Evolutionary conservation across 768 basidiomycete genomes (phyloP), one percentile per base, ranked within the genome.

Genomic region (Psilocybe sp.): DNA sequence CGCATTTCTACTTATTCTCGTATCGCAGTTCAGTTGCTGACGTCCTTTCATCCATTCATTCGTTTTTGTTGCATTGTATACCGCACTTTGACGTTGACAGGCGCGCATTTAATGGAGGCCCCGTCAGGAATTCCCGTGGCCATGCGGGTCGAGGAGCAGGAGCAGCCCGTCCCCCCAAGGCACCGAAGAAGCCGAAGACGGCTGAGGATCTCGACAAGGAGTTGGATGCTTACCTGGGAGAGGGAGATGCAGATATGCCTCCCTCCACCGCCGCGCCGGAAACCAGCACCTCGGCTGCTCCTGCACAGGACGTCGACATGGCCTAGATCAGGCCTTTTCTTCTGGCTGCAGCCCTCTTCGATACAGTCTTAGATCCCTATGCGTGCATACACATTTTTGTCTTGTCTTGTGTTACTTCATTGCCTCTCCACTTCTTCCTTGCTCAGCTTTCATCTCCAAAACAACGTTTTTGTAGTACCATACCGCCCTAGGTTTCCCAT

Each of bases 161-260:
- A 23, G 15, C 23, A 9, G 40, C 56, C 18, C 64, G 53, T 53
- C 44, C 55, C 12, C 60, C 62, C 40, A 68, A 51, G 56, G 68
- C 57, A 61, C 63, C 55, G 62, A 69, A 56, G 60, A 82, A 84
- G 68, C 75, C 79, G 3, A 84, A 89, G 68, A 88, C 88, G 1
- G 88, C 81, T 7, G 87, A 85, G 50, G 89, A 96, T 57, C 69
- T 97, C 51, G 93, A 97, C 65, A 84, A 79, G 64, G 93, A 97
- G 68, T 65, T 97, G 51, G 93, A 97, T 56, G 81, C 85, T 3
- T 91, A 90, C 59, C 89, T 92, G 89, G 81, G 78, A 7, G 86
- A 86, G 57, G 69, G 76, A 0, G 68, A 69, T 19, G 47, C 70
- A 28, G 23, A 28, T 3, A 28, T 28, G 23, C 4, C 23, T 28